These are phyloP conservation scores for Lineolata rhizophorae DNA, from an alignment of 495 filamentous ascomycete species.

Conservation along the genomic window DNA sequence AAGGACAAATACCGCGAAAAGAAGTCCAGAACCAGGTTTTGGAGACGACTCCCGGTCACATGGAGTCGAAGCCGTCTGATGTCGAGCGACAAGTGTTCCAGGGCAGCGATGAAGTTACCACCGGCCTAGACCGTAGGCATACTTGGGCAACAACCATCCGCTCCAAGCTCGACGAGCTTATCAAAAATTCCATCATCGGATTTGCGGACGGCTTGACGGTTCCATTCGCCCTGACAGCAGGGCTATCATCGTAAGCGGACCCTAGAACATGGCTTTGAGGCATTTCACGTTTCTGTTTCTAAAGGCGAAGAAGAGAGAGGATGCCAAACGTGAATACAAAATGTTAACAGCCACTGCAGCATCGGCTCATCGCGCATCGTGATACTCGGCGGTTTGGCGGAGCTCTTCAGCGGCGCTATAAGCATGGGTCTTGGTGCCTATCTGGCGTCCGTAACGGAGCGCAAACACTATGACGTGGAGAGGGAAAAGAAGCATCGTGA, in stretches of 20 bases:
- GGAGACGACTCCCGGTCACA: no score
- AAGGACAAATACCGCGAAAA: no score
- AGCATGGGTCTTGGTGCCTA: conserved; percentile 52
- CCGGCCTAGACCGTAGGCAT: no score
- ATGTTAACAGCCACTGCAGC: conserved; percentile 5
- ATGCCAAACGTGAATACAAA: conserved; percentile 5
- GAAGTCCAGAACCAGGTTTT: no score
- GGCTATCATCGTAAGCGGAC: conserved; percentile 22
- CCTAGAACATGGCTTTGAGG: conserved; percentile 17
- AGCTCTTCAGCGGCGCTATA: conserved; percentile 43
- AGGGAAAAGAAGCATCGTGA: conserved; percentile 20
- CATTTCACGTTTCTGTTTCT: conserved; percentile 10
- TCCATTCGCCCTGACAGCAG: conserved; percentile 42
- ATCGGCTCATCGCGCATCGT: conserved; percentile 39
- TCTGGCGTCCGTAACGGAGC: conserved; percentile 26
- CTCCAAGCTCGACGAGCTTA: no score
- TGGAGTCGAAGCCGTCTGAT: no score
- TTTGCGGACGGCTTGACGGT: conserved; percentile 44
- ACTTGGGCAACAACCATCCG: no score
- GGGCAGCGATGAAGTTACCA: no score
- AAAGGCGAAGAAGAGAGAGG: no score
- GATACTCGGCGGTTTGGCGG: conserved; percentile 44
- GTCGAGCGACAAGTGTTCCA: no score
- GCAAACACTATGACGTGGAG: conserved; percentile 24
- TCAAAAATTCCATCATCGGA: conserved; percentile 27